Percentiles rank a stretch among this genome's conserved stretches.
phyloP scores from a whole-genome alignment of 306 rosid genomes.

The Sicyos edulis region DNA sequence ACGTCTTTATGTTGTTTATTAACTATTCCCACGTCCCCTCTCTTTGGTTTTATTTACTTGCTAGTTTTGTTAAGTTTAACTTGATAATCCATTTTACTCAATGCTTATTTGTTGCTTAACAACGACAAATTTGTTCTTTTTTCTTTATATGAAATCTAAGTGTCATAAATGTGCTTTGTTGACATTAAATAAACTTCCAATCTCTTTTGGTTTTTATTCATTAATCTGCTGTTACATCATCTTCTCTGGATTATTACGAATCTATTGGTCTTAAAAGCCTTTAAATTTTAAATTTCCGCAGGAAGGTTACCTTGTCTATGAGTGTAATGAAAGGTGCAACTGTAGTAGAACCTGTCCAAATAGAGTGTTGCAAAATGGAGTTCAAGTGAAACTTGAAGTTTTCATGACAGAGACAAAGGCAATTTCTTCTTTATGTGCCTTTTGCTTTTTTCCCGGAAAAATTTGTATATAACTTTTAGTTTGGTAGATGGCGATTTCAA shows the following conservation, averaged over 20 bases:
- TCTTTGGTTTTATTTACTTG: not conserved
- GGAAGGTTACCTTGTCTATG: slow-evolving; percentile 98
- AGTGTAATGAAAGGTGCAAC: slow-evolving; percentile 83
- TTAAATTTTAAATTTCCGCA: slow-evolving; percentile 27
- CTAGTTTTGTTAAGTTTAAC: slow-evolving; percentile 1
- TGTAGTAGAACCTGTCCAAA: slow-evolving; percentile 76
- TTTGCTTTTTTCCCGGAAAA: not conserved
- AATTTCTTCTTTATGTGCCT: slow-evolving; percentile 11
- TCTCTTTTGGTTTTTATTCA: slow-evolving; percentile 5
- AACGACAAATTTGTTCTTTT: not conserved
- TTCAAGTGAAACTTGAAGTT: slow-evolving; percentile 79
- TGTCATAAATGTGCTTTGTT: not conserved
- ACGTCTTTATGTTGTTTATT: not conserved
- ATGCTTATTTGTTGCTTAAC: slow-evolving; percentile 4
- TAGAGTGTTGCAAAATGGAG: slow-evolving; percentile 90
- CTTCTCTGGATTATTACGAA: not conserved
- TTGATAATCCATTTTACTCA: not conserved
- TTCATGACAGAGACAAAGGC: slow-evolving; percentile 83
- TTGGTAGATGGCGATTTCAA: slow-evolving; percentile 12
- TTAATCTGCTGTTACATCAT: slow-evolving; percentile 6
- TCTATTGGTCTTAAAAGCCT: not conserved
- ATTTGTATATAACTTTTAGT: not conserved
- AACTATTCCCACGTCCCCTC: not conserved
- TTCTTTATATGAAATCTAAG: not conserved
- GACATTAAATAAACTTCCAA: slow-evolving; percentile 5